A percentile compares a stretch with the other conserved stretches of the same genome.
Conservation (phyloP, 1,139 yeast species). For the Protomyces lactucae-debilis region DNA sequence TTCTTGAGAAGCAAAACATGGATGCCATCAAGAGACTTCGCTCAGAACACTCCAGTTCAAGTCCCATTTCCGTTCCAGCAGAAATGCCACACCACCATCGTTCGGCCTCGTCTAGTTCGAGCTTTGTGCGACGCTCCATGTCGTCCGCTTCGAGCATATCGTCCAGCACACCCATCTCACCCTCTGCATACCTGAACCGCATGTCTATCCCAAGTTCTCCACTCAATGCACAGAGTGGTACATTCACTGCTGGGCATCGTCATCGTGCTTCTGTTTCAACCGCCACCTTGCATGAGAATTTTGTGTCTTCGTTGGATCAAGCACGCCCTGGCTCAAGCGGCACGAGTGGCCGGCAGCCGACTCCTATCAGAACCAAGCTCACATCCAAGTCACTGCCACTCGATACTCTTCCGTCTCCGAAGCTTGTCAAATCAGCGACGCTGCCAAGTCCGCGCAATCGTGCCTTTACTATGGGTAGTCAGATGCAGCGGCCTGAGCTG, state of each 20-base stretch:
- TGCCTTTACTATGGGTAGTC: slow-evolving; percentile 20
- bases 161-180: slow-evolving; percentile 31
- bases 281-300: neutral
- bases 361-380: slow-evolving; percentile 7
- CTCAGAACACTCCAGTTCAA: slow-evolving; percentile 57
- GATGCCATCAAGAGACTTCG: slow-evolving; percentile 84
- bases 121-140: slow-evolving; percentile 25
- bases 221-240: slow-evolving; percentile 4
- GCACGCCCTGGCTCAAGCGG: neutral
- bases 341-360: neutral
- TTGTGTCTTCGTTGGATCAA: neutral
- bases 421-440: neutral
- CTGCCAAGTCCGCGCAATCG: slow-evolving; percentile 15
- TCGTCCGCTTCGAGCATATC: slow-evolving; percentile 29
- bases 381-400: slow-evolving; percentile 16
- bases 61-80: slow-evolving; percentile 1
- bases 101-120: slow-evolving; percentile 27
- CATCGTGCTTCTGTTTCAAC: neutral
- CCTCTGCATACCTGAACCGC: slow-evolving; percentile 26
- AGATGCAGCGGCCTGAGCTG: slow-evolving; percentile 16
- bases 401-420: slow-evolving; percentile 26
- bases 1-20: slow-evolving; percentile 87
- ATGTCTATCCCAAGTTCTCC: slow-evolving; percentile 31
- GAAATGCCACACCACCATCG: slow-evolving; percentile 29
- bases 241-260: neutral